Evolutionary conservation across 306 rosid species (phyloP), one percentile per base, ranked within the genome.

Genomic region (Trichosanthes cucumerina): DNA sequence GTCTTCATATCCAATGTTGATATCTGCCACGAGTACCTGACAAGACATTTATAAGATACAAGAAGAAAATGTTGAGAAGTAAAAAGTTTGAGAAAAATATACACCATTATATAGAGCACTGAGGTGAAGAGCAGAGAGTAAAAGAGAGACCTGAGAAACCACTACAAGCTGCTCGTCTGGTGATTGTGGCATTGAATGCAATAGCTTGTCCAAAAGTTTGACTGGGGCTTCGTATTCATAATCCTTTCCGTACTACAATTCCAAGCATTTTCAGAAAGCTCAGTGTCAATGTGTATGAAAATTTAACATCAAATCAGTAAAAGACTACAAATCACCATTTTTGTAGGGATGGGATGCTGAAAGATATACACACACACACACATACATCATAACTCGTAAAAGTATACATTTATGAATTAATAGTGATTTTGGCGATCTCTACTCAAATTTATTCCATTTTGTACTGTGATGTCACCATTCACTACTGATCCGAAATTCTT

Each of bases 21-120:
- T 91, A 79, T 92, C 97, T 76, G 98, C 98, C 82, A 91, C 99
- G 59, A 96, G 91, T 83, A 96, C 99, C 99, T 95, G 69, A n/a
- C 66, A 80, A 85, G 76, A 82, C 44, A 66, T 77, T 86, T 82
- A 15, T 31, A 36, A 43, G 36, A 68, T 44, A 72, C 16, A 34
- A 66, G 41, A 43, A 33, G 18, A 52, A 49, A 73, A n/a, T 76
- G 36, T 24, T 59, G 47, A 49, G 63, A 39, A 39, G 63, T 49
- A 47, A 1, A 11, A 12, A 74, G 28, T 18, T 10, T 1, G 1
- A 52, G 64, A 38, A 87, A 14, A 26, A 14, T 50, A 57, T 56
- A 16, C 69, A 34, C 52, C 18, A 43, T 12, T 6, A 71, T 43
- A 7, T 24, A 14, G 19, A 60, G n/a, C 34, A 23, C 36, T 21